Evolutionary conservation across 805 yeast species (phyloP), one percentile per base, ranked within the genome.

Genomic region (Wickerhamiella domercqiae): DNA sequence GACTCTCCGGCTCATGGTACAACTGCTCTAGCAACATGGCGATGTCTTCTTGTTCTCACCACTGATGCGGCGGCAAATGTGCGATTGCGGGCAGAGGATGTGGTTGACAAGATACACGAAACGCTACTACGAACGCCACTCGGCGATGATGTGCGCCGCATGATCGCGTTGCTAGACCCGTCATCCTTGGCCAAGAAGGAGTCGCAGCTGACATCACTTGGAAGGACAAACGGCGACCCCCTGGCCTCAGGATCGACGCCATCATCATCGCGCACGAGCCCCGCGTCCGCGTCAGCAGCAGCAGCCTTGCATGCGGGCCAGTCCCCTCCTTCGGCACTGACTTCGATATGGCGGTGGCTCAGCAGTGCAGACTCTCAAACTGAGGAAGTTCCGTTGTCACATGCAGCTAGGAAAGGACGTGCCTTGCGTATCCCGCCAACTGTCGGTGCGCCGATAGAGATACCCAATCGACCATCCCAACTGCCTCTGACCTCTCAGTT

Each of bases 51-150:
- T 34, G 73, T 82, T 20, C 57, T 83, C 21, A 71, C 93, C 1
- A 84, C 78, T 45, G 98, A 90, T 56, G 94, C 97, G 0, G 90
- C 78, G 55, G 60, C 69, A 25, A 94, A 83, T 55, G 84, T 86
- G 5, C 73, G 71, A 40, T 69, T 69, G 34, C 64, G 72, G 42
- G 87, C 95, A 0, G 76, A 75, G 39, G 72, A 69, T 21, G 68
- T 83, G 11, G 75, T 83, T 15, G 96, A 84, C 54, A 73, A 67
- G 43, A 73, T 84, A 17, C 61, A 80, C 55, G 51, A 70, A 35
- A 69, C 71, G 40, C 59, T 87, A 37, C 68, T 73, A 43, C 74
- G 75, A 35, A 68, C 82, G 43, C 76, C 73, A 32, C 52, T 87
- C 24, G 72, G 75, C 0, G 75, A 69, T 2, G 64, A 75, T 3